A percentile compares a stretch with the other conserved stretches of the same genome.
Conservation (phyloP, 495 filamentous ascomycete species). For the Daldinia decipiens region DNA sequence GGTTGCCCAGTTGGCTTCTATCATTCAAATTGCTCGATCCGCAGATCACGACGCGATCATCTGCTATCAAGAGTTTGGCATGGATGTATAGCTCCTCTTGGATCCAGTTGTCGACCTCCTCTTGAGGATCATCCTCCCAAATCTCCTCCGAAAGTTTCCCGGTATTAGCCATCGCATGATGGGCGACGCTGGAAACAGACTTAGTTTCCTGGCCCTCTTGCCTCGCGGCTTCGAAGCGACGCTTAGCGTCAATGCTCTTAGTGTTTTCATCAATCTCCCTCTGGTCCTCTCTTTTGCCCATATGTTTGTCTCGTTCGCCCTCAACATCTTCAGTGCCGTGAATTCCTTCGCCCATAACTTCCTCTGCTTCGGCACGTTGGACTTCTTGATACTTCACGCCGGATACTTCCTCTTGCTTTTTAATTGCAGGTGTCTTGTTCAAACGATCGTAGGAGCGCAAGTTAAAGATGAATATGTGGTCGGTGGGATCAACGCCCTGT, state of each 20-base stretch:
- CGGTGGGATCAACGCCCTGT: constrained; percentile 79
- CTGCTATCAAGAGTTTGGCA: constrained; percentile 85
- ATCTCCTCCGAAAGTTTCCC: constrained; percentile 72
- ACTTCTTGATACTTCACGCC: constrained; percentile 86
- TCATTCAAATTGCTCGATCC: constrained; percentile 94
- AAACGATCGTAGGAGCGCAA: constrained; percentile 89
- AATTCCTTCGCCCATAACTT: constrained; percentile 81
- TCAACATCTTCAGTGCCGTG: constrained; percentile 64
- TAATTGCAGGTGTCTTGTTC: constrained; percentile 77
- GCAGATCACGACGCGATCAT: constrained; percentile 84
- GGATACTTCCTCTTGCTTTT: constrained; percentile 76
- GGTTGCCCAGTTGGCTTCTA: constrained; percentile 86
- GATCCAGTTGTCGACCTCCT: constrained; percentile 85
- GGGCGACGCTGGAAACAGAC: constrained; percentile 76
- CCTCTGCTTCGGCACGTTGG: constrained; percentile 84
- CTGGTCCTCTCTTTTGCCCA: constrained; percentile 55
- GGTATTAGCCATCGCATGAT: constrained; percentile 80
- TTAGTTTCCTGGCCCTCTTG: constrained; percentile 56
- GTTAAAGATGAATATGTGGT: constrained; percentile 93
- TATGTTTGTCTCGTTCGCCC: constrained; percentile 53
- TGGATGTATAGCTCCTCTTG: constrained; percentile 97
- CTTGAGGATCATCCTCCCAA: constrained; percentile 75
- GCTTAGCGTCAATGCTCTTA: constrained; percentile 63
- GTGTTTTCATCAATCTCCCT: constrained; percentile 61
- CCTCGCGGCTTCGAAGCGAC: constrained; percentile 71